These are phyloP conservation scores for Pezicula radicicola DNA, from an alignment of 2,329 filamentous ascomycete genomes.

Conservation along the genomic window DNA sequence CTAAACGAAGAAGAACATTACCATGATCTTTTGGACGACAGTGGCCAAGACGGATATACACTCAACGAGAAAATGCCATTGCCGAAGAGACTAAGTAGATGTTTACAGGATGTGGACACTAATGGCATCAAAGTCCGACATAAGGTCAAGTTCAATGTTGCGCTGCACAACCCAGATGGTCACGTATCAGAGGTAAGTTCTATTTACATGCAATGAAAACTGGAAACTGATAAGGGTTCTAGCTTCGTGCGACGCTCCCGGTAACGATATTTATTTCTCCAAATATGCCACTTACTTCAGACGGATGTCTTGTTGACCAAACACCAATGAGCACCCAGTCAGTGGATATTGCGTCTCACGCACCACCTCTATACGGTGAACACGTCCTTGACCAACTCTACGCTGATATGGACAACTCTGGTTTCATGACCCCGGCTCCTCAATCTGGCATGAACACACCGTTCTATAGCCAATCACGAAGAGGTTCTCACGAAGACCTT, in stretches of 20 bases:
- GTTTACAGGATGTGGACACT: conserved; percentile 85
- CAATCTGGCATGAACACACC: conserved; percentile 79
- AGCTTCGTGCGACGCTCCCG: conserved; percentile 85
- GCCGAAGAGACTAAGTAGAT: conserved; percentile 77
- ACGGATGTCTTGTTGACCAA: conserved; percentile 72
- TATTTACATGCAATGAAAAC: neutral
- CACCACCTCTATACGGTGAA: conserved; percentile 89
- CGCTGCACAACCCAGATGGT: conserved; percentile 90
- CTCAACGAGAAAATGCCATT: conserved; percentile 63
- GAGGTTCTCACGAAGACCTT: conserved; percentile 80
- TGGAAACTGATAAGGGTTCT: conserved; percentile 13
- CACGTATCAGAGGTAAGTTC: conserved; percentile 78
- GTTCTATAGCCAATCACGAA: conserved; percentile 66
- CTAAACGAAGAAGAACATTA: conserved; percentile 60
- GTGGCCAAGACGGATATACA: conserved; percentile 62
- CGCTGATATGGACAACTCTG: conserved; percentile 76
- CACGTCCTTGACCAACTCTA: conserved; percentile 90
- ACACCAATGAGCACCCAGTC: conserved; percentile 45
- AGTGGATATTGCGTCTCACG: conserved; percentile 55
- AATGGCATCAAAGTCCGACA: conserved; percentile 90
- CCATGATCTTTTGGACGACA: conserved; percentile 66
- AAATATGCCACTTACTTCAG: conserved; percentile 82
- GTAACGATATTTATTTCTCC: conserved; percentile 95
- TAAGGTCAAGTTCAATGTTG: conserved; percentile 87
- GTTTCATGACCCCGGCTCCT: conserved; percentile 74